Evolutionary conservation across 2,329 filamentous ascomycete genomes (phyloP).

Genomic region (Biscogniauxia sp.): DNA sequence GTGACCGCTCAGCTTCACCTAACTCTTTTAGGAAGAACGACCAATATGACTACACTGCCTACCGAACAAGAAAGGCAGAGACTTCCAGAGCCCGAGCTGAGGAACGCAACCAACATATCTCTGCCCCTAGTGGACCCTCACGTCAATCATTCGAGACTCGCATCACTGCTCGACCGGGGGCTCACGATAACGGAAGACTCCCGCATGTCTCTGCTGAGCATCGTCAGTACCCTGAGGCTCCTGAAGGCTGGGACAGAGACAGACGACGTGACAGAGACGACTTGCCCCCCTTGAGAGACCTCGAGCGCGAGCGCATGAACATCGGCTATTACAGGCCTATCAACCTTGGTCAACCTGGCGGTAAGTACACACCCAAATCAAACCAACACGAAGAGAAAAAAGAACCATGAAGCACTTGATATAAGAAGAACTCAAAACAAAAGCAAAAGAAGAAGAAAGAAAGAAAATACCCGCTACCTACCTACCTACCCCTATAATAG

Average conservation of each 20-base stretch:
- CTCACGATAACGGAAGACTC: background rate
- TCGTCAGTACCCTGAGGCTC: background rate
- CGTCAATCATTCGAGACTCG: background rate
- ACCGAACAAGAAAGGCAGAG: background rate
- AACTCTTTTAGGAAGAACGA: background rate
- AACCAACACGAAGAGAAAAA: too few relatives aligned
- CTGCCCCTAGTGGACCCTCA: background rate
- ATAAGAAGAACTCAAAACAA: too few relatives aligned
- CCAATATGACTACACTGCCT: background rate
- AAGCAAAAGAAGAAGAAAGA: too few relatives aligned
- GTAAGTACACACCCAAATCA: slow-evolving; percentile 6
- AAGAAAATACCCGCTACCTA: background rate
- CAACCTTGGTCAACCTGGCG: slow-evolving; percentile 1
- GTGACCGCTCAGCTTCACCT: slow-evolving; percentile 7
- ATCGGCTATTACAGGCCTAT: background rate
- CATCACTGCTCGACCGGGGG: background rate
- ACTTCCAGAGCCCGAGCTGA: background rate
- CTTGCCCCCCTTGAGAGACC: background rate
- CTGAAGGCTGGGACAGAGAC: background rate
- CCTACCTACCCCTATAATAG: background rate
- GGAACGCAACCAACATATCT: background rate
- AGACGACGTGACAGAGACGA: background rate
- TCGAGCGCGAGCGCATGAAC: background rate
- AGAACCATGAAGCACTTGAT: too few relatives aligned
- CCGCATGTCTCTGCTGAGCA: background rate